Evolutionary conservation across 2,329 filamentous ascomycete genomes (phyloP), one percentile per base, ranked within the genome.

Genomic region (Byssochlamys sp.): DNA sequence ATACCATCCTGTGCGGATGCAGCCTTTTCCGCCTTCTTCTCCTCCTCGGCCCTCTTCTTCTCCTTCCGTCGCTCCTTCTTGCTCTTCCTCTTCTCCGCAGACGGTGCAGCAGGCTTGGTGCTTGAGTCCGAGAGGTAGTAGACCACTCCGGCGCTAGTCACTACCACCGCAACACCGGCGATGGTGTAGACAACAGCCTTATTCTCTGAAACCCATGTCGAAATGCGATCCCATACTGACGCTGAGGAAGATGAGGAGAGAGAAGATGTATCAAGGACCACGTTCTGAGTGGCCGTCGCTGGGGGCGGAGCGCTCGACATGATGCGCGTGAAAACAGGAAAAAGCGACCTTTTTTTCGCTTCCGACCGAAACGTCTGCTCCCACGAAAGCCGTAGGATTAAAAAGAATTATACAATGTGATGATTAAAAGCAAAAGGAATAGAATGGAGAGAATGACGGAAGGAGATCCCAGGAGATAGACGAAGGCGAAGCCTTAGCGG

Each of bases 151-250:
- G 91, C 92, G 60, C 89, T 90, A 12, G 90, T 94, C 57, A 95
- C 89, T 50, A 96, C 90, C 53, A 96, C 83, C 56, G 92, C 92
- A 59, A 96, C 89, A 69, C 94, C 94, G 57, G 92, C 94, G 76
- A 97, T 90, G 65, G 94, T 96, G 77, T 96, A 99, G 62, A 95
- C 91, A 56, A 92, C 83, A 53, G 90, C 88, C 80, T 96, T 97
- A 78, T 99, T 91, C 73, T 97, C 92, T 2, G 91, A 89, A 12
- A 89, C 91, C 92, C 94, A 99, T 70, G 80, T 86, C 64, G 91
- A 88, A 76, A 96, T 80, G 68, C 91, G 87, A 74, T 96, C 90
- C 91, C 91, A 96, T 57, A 94, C 77, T 52, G 89, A 87, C 59
- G 86, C 83, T 60, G 87, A 82, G 58, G 76, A 74, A 52, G 75